Base-by-base conservation (phyloP, 805 yeast genomes). In the Lachancea quebecensis region DNA sequence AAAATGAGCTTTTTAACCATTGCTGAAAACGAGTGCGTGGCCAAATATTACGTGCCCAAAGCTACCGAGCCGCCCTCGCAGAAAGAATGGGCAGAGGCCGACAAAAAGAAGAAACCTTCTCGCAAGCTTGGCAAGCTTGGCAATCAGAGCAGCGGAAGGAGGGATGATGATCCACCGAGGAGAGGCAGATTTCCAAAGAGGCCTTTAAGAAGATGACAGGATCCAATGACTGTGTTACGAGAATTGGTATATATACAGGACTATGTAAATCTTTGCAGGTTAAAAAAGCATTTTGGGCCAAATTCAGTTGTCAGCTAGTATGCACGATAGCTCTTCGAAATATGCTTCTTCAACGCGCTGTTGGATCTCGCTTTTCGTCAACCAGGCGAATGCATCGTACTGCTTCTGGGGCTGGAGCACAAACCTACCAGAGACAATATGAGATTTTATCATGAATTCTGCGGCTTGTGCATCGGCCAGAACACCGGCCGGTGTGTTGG, bases 371-470 rank as follows among this genome's bases (percentile, higher is more conserved):
- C 84, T 87, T 59, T 80, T 85, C 28, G 87, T 77, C 55, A 89
- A 72, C 99, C 99, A 91, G 56, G 81, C 80, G 67, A 68, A 86
- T 44, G 82, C 81, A 40, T 66, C 53, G 32, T 62, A 56, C 10
- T 65, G 56, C 15, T 65, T 56, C 35, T 64, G 60, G 30, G 69
- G 62, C 34, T 69, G 66, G 32, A 75, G 66, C 42, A 67, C 66
- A 64, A 90, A 90, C 50, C 71, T 69, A 38, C 98, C 99, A 10
- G 95, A 85, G 55, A 91, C 68, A 47, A 91, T 87, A 62, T 88
- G 96, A 30, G 95, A 84, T 66, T 87, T 88, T 56, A 93, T 78
- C 56, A 85, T 70, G 60, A 81, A 93, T 56, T 85, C 91, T 10
- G 52, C 60, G 2, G 56, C 21, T 7, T 55, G 48, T 10, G 50